phyloP scores from a whole-genome alignment of 371 early-diverging fungal species.

The Mucor ambiguus region DNA sequence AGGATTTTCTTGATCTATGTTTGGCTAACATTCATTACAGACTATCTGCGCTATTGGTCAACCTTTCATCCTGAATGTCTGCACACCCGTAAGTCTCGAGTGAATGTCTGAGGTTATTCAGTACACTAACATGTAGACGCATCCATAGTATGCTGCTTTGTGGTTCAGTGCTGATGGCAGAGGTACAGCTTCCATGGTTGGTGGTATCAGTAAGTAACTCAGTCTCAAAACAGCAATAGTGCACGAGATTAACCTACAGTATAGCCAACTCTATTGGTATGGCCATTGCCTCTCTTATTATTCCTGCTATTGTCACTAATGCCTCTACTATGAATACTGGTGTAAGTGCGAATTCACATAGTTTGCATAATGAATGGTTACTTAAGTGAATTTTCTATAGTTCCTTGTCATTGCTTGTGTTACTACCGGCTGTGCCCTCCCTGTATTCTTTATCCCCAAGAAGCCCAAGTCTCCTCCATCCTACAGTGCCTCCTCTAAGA shows the following conservation, averaged over 20 bases:
- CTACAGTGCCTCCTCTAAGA: conserved; percentile 34
- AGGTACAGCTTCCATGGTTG: conserved; percentile 42
- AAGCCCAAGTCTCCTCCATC: conserved; percentile 65
- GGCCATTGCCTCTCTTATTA: conserved; percentile 45
- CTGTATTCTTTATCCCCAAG: conserved; percentile 53
- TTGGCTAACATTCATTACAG: conserved; percentile 10
- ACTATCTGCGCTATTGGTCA: conserved; percentile 48
- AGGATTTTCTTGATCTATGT: not conserved
- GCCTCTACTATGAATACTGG: conserved; percentile 21
- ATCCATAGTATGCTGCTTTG: conserved; percentile 43
- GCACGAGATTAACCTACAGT: not conserved
- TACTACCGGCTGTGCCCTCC: conserved; percentile 48
- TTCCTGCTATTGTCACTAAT: conserved; percentile 40
- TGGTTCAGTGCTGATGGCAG: conserved; percentile 50
- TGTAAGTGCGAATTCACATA: conserved; percentile 19
- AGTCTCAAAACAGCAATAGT: not conserved
- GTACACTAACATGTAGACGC: not conserved
- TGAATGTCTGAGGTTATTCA: not conserved
- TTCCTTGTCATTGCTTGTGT: conserved; percentile 44
- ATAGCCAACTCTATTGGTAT: conserved; percentile 51
- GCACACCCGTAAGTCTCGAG: conserved; percentile 42
- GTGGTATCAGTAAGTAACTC: conserved; percentile 38
- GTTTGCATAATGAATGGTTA: not conserved
- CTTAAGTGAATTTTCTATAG: conserved; percentile 15
- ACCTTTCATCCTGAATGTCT: conserved; percentile 47